These are phyloP conservation scores for Pseudoscleropodium purum DNA, from an alignment of 225 moss, liverwort and hornwort species.

Conservation along the genomic window DNA sequence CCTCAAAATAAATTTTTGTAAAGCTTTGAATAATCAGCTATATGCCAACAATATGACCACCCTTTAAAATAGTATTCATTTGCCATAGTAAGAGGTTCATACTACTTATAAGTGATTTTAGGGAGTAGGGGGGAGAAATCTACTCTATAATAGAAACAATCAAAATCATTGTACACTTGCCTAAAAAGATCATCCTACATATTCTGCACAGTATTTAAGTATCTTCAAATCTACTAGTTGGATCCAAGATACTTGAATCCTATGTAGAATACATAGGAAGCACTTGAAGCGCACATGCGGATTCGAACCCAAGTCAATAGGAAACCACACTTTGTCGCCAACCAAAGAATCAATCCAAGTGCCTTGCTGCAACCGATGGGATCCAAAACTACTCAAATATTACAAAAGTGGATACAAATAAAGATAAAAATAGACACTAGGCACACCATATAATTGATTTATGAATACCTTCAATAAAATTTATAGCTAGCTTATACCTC, in stretches of 20 bases:
- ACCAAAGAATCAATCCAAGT: no score
- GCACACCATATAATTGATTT: neutral
- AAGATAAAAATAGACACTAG: neutral
- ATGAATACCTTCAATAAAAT: no score
- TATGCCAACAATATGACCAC: neutral
- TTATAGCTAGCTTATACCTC: neutral
- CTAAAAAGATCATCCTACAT: neutral
- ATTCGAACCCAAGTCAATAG: rapidly evolving
- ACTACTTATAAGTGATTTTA: neutral
- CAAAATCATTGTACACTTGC: neutral
- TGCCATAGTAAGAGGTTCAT: neutral
- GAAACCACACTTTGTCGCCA: neutral
- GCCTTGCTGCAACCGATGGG: neutral
- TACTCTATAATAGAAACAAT: neutral
- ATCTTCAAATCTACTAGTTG: neutral
- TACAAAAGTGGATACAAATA: neutral
- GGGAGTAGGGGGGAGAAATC: neutral
- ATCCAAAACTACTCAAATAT: neutral
- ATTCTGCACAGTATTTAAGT: neutral
- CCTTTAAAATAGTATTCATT: neutral
- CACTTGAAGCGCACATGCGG: neutral
- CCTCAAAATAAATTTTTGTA: neutral
- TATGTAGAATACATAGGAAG: neutral
- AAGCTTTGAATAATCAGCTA: neutral
- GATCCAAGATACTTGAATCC: neutral